Evolutionary conservation across 2,329 filamentous ascomycete species (phyloP).

Genomic region (Talaromyces rugulosus): DNA sequence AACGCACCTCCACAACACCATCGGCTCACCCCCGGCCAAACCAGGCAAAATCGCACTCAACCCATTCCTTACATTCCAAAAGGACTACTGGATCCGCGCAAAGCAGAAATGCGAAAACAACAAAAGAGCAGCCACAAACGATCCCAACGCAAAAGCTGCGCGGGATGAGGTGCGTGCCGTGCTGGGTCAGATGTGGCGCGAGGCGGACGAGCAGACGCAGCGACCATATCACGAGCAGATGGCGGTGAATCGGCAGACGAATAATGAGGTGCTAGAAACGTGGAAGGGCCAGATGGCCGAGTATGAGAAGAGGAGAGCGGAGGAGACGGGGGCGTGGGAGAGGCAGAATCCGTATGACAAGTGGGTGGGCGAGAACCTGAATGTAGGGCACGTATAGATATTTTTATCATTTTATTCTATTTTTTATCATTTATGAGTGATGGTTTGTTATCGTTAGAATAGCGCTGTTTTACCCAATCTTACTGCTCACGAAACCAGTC

Average conservation of each 20-base stretch:
- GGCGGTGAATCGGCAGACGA: constrained; percentile 63
- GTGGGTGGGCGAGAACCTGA: constrained; percentile 17
- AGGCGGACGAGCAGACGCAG: constrained; percentile 64
- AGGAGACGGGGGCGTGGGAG: constrained; percentile 40
- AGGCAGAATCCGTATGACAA: constrained; percentile 32
- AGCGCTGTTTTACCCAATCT: background rate
- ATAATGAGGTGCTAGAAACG: constrained; percentile 58
- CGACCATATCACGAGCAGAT: constrained; percentile 75
- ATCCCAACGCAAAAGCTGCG: constrained; percentile 62
- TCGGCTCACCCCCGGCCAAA: constrained; percentile 67
- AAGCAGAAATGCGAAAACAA: constrained; percentile 66
- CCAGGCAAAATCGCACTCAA: constrained; percentile 74
- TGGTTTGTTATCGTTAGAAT: no score
- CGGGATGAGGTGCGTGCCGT: constrained; percentile 75
- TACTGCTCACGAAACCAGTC: no score
- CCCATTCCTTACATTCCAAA: constrained; percentile 86
- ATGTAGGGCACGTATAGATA: background rate
- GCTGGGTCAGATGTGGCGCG: constrained; percentile 87
- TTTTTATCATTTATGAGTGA: background rate
- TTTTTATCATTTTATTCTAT: background rate
- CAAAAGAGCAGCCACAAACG: constrained; percentile 61
- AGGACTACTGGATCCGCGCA: constrained; percentile 61
- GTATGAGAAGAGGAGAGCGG: constrained; percentile 37
- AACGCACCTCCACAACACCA: constrained; percentile 52
- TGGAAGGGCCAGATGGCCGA: constrained; percentile 69